phyloP scores from a whole-genome alignment of 495 filamentous ascomycete species.

The Penicillium malachiteum region DNA sequence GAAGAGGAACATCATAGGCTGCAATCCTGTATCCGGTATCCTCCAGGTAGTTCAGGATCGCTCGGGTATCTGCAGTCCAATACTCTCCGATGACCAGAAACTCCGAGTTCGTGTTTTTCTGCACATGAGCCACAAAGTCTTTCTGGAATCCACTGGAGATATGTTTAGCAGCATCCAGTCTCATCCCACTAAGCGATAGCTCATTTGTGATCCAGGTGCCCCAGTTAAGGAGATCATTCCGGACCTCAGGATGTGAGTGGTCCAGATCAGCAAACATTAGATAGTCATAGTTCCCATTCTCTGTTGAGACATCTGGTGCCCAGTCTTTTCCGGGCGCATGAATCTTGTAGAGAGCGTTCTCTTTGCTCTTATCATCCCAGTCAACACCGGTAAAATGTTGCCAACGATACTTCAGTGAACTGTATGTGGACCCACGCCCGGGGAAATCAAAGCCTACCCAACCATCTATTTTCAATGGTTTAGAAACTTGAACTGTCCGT shows the following conservation, averaged over 20 bases:
- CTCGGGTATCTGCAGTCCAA: slow-evolving; percentile 60
- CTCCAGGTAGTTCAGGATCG: slow-evolving; percentile 58
- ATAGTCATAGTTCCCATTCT: slow-evolving; percentile 74
- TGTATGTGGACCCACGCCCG: slow-evolving; percentile 58
- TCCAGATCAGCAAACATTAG: slow-evolving; percentile 69
- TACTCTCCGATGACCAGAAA: slow-evolving; percentile 75
- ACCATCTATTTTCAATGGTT: slow-evolving; percentile 61
- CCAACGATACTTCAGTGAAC: slow-evolving; percentile 63
- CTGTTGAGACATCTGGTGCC: slow-evolving; percentile 62
- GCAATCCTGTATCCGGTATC: slow-evolving; percentile 56
- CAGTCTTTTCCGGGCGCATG: slow-evolving; percentile 62
- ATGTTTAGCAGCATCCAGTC: slow-evolving; percentile 76
- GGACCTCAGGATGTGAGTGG: slow-evolving; percentile 63
- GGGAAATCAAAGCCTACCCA: slow-evolving; percentile 70
- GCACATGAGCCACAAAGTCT: slow-evolving; percentile 56
- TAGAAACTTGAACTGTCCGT: slow-evolving; percentile 55
- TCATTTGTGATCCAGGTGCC: slow-evolving; percentile 62
- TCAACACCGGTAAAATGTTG: slow-evolving; percentile 71
- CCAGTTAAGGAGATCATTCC: slow-evolving; percentile 64
- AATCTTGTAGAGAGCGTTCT: slow-evolving; percentile 68
- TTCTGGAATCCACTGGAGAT: slow-evolving; percentile 63
- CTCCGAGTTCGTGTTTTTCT: slow-evolving; percentile 45
- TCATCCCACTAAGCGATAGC: slow-evolving; percentile 61
- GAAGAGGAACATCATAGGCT: slow-evolving; percentile 67
- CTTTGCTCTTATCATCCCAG: slow-evolving; percentile 57